phyloP scores from a whole-genome alignment of 2,329 filamentous ascomycete genomes.

The Fusarium kyushuense region DNA sequence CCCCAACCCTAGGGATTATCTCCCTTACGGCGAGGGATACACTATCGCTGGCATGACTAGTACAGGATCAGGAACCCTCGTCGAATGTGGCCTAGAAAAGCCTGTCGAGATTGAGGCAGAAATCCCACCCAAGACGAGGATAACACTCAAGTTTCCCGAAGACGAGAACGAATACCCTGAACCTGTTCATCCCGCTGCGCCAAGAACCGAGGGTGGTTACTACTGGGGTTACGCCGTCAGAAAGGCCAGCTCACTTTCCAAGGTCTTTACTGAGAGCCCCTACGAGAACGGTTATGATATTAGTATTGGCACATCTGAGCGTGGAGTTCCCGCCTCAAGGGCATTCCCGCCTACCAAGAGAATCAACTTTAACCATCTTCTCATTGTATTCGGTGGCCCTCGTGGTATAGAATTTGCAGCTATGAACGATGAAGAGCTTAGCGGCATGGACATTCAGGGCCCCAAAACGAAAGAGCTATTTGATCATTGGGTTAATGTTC shows the following conservation, averaged over 20 bases:
- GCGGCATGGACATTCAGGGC: constrained; percentile 71
- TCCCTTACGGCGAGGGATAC: constrained; percentile 83
- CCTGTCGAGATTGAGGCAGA: constrained; percentile 67
- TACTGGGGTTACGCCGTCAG: constrained; percentile 88
- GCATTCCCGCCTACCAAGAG: constrained; percentile 60
- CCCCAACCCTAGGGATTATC: constrained; percentile 79
- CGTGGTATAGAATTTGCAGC: constrained; percentile 83
- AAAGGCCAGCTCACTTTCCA: constrained; percentile 72
- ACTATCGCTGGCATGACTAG: constrained; percentile 63
- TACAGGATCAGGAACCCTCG: constrained; percentile 63
- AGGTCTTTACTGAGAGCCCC: constrained; percentile 80
- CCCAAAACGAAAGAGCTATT: constrained; percentile 77
- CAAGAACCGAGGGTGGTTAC: constrained; percentile 81
- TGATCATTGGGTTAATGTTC: constrained; percentile 85
- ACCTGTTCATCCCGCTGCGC: constrained; percentile 74
- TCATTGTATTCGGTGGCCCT: constrained; percentile 85
- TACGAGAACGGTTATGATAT: constrained; percentile 84
- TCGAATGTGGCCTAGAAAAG: constrained; percentile 68
- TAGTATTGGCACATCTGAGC: constrained; percentile 86
- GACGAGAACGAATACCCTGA: constrained; percentile 61
- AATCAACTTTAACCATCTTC: constrained; percentile 73
- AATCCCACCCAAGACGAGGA: constrained; percentile 77
- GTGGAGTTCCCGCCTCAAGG: constrained; percentile 67
- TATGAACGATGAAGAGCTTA: constrained; percentile 67
- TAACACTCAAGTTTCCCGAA: constrained; percentile 76